These are phyloP conservation scores for Vigna angularis DNA, from an alignment of 306 rosid genomes.

Conservation along the genomic window DNA sequence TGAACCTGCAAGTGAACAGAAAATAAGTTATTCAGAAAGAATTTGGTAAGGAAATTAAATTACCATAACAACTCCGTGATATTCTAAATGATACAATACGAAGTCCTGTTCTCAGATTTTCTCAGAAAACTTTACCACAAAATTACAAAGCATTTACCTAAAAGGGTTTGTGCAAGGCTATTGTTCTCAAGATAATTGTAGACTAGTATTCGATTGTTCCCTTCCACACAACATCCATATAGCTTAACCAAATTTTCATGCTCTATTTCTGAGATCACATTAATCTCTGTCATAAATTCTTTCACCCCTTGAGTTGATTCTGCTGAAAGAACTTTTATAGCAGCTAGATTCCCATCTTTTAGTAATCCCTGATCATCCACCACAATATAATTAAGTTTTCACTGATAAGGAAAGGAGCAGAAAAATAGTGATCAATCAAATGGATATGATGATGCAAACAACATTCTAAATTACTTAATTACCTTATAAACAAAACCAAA, in stretches of 20 bases:
- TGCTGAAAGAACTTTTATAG: slow-evolving; percentile 92
- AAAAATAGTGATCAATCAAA: slow-evolving; percentile 12
- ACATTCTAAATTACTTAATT: slow-evolving; percentile 35
- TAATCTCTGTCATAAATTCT: slow-evolving; percentile 95
- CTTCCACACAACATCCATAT: slow-evolving; percentile 94
- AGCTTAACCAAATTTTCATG: slow-evolving; percentile 88
- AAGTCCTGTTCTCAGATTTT: neutral
- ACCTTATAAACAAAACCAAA: slow-evolving; percentile 96
- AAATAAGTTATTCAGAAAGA: slow-evolving; percentile 15
- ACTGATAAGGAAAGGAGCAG: slow-evolving; percentile 29
- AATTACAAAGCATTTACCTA: slow-evolving; percentile 60
- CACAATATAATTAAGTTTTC: slow-evolving; percentile 34
- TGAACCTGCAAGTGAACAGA: slow-evolving; percentile 63
- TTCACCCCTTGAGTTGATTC: slow-evolving; percentile 88
- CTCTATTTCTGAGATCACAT: slow-evolving; percentile 81
- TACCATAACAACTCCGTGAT: slow-evolving; percentile 14
- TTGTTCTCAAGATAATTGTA: slow-evolving; percentile 95
- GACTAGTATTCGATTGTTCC: slow-evolving; percentile 78
- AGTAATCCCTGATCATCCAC: slow-evolving; percentile 71
- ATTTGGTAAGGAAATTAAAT: neutral
- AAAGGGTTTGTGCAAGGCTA: slow-evolving; percentile 83
- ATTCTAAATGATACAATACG: neutral
- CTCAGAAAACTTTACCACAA: slow-evolving; percentile 19
- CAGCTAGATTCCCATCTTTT: slow-evolving; percentile 86
- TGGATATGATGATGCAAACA: slow-evolving; percentile 32